Base-by-base conservation (phyloP, 2,329 filamentous ascomycete species). In the Fusarium algeriense region DNA sequence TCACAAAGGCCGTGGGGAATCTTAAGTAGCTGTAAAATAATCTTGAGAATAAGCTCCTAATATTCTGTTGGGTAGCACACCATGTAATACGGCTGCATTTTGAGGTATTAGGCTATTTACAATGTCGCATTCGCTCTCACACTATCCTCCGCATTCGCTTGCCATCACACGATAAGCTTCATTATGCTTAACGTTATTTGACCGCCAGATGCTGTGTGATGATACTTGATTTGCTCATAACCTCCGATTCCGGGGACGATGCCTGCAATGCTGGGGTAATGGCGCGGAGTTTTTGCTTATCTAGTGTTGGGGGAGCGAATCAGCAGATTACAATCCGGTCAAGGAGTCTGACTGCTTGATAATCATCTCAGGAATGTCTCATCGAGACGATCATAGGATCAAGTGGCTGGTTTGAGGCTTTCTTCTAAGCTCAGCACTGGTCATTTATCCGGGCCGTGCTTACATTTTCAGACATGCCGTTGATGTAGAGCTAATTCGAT, bases 1-100 rank as follows among this genome's bases (percentile, higher is more conserved):
- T 14, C 4, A 0, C 0, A 2, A 7, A 20, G 17, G 3, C n/a
- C 23, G 0, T 13, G 34, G 19, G n/a, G 8, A 6, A n/a, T 13
- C 5, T 67, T 67, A 54, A 49, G 7, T 67, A 49, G 4, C 35
- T 6, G 32, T 17, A 17, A 11, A 35, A 4, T 4, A 9, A 30
- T 5, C 10, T 11, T 13, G 23, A 23, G 23, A 23, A 23, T 23
- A 23, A 23, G 23, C 23, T 23, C 5, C 23, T 3, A 7, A 15
- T 30, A 7, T 9, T 46, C n/a, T 46, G 5, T 17, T 43, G 4
- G 28, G 43, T 7, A 41, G 13, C 41, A 48, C 52, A 58, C 52
- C 59, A 49, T 62, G 59, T 62, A 46, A 59, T 48, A 20, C 43
- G 43, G 43, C 9, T 17, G 9, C 2, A 19, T 43, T 30, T 30